Conservation (phyloP, 208 protist species). For the Leishmania tarentolae region DNA sequence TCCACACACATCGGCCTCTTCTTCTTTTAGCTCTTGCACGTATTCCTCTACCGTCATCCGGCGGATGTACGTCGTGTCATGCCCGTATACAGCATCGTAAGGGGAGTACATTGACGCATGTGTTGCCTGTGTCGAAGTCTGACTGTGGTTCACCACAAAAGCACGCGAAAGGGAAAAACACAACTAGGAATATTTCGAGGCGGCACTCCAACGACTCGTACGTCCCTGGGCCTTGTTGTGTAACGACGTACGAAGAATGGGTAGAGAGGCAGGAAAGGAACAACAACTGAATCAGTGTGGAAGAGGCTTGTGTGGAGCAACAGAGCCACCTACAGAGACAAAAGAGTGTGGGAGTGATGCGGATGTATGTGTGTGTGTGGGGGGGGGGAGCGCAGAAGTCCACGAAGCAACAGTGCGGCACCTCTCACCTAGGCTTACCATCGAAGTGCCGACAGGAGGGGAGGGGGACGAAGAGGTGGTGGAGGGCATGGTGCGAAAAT, state of each 20-base stretch:
- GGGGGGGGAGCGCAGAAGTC: not conserved
- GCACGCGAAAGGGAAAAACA: not conserved
- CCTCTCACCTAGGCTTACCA: not conserved
- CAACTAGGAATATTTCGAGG: not conserved
- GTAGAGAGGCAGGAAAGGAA: not conserved
- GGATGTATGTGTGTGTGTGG: not conserved
- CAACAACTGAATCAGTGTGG: not conserved
- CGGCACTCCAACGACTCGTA: not conserved
- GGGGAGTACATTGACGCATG: slow-evolving; percentile 48
- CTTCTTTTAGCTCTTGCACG: slow-evolving; percentile 49
- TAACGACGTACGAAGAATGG: not conserved
- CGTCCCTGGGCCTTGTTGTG: not conserved
- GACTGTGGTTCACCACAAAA: not conserved
- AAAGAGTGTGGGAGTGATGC: not conserved
- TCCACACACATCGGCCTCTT: slow-evolving; percentile 30
- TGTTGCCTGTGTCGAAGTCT: not conserved
- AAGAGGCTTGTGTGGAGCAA: not conserved
- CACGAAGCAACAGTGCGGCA: not conserved
- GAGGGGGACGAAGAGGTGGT: not conserved
- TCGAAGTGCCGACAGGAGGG: not conserved
- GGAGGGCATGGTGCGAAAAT: not conserved
- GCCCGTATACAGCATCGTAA: slow-evolving; percentile 66
- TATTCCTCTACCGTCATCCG: slow-evolving; percentile 76
- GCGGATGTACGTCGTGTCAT: slow-evolving; percentile 72
- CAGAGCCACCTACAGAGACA: not conserved